Evolutionary conservation across 495 filamentous ascomycete species (phyloP), one percentile per base, ranked within the genome.

Genomic region (Trichoderma parareesei): DNA sequence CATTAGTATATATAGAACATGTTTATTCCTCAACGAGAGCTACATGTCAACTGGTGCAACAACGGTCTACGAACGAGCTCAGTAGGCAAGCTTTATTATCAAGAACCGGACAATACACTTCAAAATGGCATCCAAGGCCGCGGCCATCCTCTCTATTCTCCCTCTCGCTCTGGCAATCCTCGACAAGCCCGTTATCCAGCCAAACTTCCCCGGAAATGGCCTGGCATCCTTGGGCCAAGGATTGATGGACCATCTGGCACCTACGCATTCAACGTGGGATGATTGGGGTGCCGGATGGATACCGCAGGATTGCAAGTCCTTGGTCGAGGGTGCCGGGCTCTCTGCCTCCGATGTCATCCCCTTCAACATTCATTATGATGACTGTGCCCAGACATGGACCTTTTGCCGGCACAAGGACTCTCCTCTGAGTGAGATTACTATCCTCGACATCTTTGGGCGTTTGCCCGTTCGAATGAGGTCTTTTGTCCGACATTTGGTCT

Each of bases 381-480:
- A 75, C 60, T 75, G 74, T 61, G 53, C 27, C 18, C 59, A 67
- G 41, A 64, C 74, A 16, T 75, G 74, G 74, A 64, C 70, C 10
- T 70, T 76, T 57, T 76, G 73, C 55, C 69, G 70, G 13, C 70
- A 74, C 63, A 73, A 69, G 57, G 44, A 70, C 40, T 61, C 65
- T 10, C 42, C 20, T 33, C 48, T 53, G 11, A 46, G 65, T 20
- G 62, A 69, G 35, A 64, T 65, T 10, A 48, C 65, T 27, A 69
- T 69, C 9, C 62, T 69, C 27, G 70, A 71, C 14, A 67, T 71
- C 33, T 72, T 77, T 65, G 71, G 74, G 64, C 67, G 67, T 38
- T 61, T 77, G 48, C 74, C 74, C 16, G 67, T 75, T 5, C 68
- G 67, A 18, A 71, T 71, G 66, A 71, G 74, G 33, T 66, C 68